Evolutionary conservation across 305 asterid genomes (phyloP).

Genomic region (Coffea humblotiana): DNA sequence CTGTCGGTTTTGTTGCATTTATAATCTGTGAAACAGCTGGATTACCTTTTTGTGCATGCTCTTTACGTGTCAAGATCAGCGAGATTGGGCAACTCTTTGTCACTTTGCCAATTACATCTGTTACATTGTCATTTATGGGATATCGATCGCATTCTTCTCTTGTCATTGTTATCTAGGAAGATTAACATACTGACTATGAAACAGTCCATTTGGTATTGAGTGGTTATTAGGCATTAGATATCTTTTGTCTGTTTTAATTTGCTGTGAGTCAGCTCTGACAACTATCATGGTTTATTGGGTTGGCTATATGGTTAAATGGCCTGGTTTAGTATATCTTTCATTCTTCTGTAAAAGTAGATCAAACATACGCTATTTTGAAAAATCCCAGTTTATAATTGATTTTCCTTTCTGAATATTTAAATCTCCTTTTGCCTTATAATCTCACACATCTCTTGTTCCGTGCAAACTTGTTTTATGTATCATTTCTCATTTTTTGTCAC

Average conservation of each 20-base stretch:
- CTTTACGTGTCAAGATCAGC: conserved; percentile 10
- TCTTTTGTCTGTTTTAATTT: conserved; percentile 7
- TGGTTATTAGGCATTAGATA: conserved; percentile 2
- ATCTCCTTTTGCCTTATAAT: background rate
- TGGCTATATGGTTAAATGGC: conserved; percentile 11
- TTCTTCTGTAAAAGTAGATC: background rate
- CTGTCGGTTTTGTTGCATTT: background rate
- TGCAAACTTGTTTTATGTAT: background rate
- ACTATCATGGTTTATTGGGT: background rate
- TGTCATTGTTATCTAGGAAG: background rate
- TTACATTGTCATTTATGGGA: background rate
- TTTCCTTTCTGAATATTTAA: background rate
- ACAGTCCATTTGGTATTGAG: background rate
- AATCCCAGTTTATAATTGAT: conserved; percentile 4
- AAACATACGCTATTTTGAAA: background rate
- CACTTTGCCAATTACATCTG: background rate
- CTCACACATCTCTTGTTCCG: background rate
- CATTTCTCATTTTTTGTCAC: background rate
- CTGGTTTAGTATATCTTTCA: conserved; percentile 3
- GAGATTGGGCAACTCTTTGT: background rate
- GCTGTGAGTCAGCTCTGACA: conserved; percentile 16
- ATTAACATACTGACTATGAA: background rate
- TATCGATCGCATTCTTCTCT: background rate
- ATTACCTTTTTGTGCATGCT: background rate
- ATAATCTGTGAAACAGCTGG: background rate